Evolutionary conservation across 2,329 filamentous ascomycete species (phyloP).

Genomic region (Pseudocercospora vitis): DNA sequence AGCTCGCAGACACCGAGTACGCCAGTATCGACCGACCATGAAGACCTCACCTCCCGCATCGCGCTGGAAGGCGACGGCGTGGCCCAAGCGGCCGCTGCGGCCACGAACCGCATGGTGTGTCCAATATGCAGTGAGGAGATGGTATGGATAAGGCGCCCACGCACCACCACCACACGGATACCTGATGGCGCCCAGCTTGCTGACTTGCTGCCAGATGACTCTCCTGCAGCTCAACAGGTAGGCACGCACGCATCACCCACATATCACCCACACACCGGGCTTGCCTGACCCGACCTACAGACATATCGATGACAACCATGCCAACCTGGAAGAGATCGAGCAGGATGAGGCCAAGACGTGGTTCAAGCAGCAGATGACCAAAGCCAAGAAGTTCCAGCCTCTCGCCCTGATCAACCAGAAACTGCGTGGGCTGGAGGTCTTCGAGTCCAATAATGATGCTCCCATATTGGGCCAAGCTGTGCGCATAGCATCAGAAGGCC

Average conservation of each 20-base stretch:
- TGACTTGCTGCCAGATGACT: slow-evolving; percentile 64
- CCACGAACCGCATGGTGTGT: slow-evolving; percentile 73
- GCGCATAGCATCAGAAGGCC: slow-evolving; percentile 28
- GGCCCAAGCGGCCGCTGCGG: slow-evolving; percentile 56
- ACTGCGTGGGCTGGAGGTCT: slow-evolving; percentile 85
- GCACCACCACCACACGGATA: background rate
- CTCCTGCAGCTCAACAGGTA: slow-evolving; percentile 85
- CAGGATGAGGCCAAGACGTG: slow-evolving; percentile 96
- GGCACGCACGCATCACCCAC: slow-evolving; percentile 18
- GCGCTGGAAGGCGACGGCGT: slow-evolving; percentile 64
- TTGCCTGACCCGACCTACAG: slow-evolving; percentile 42
- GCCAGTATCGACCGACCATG: slow-evolving; percentile 67
- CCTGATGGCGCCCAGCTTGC: slow-evolving; percentile 9
- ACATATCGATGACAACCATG: slow-evolving; percentile 84
- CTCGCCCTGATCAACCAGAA: slow-evolving; percentile 91
- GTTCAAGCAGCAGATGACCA: slow-evolving; percentile 93
- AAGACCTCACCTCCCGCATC: slow-evolving; percentile 80
- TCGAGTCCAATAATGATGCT: slow-evolving; percentile 79
- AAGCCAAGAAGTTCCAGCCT: slow-evolving; percentile 90
- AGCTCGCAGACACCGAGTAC: slow-evolving; percentile 73
- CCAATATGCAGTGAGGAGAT: slow-evolving; percentile 99
- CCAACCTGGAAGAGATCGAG: slow-evolving; percentile 81
- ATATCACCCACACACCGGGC: background rate
- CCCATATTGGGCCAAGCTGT: slow-evolving; percentile 22
- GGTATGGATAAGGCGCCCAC: slow-evolving; percentile 65